Base-by-base conservation (phyloP, 2,329 filamentous ascomycete species). In the Taxawa tesnikishii region DNA sequence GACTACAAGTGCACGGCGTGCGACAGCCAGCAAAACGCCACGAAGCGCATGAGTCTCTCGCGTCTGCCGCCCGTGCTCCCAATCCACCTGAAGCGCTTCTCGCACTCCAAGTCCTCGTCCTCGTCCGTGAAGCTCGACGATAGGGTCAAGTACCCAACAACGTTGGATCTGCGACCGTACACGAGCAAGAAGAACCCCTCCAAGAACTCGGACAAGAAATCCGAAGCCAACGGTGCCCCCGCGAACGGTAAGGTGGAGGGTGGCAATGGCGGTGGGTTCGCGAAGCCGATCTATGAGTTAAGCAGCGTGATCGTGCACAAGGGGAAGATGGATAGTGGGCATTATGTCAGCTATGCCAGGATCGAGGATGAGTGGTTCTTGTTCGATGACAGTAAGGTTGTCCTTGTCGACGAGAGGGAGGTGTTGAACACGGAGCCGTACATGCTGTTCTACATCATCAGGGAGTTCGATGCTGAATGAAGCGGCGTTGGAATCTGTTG, bases 381-480 rank as follows among this genome's bases (percentile, higher is more conserved):
- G 34, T 94, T 94, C 58, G 92, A 96, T 49, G 88, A 96, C 51
- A 87, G 90, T 53, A 85, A 84, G 53, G 88, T 96, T 15, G 83
- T 87, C 39, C 52, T 87, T 34, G 88, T 83, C 2, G 75, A 74
- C 28, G 79, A 90, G 50, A 81, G 80, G 4, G 83, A 94, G 38
- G 88, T 96, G 3, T 66, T 96, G 26, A 72, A 71, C 17, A 83
- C 83, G 10, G 79, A 94, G 53, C 85, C 88, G 1, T 96, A 94
- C 55, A 64, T 96, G 36, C 63, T 96, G 32, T 94, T 94, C 54
- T 96, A 96, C 38, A 48, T 54, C 25, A 44, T 52, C 6, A 32
- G 40, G 34, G 45, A 43, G 30, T 34, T 40, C 25, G 38, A 42
- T 8, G 19, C 19, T n/a, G 8, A 23, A n/a, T n/a, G n/a, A n/a